phyloP scores from a whole-genome alignment of 495 filamentous ascomycete species.

The Cenococcum geophilum region DNA sequence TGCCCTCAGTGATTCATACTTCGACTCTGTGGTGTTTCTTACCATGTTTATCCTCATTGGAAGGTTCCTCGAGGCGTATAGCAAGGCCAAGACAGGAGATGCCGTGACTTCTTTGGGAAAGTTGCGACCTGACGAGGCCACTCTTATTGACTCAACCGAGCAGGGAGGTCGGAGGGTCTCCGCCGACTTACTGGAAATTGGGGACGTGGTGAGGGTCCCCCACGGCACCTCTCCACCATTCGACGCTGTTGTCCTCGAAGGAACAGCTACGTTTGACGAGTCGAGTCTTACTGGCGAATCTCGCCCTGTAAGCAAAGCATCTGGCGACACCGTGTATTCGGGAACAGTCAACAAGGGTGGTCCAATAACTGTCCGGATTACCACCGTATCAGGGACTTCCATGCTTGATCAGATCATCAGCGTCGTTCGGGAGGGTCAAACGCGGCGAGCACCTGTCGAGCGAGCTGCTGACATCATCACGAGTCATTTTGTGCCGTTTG shows the following conservation, averaged over 20 bases:
- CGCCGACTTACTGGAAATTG: conserved; percentile 75
- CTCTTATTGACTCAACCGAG: conserved; percentile 49
- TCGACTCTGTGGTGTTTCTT: conserved; percentile 90
- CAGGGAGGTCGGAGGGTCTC: conserved; percentile 42
- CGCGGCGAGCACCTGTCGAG: conserved; percentile 79
- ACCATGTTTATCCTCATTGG: conserved; percentile 85
- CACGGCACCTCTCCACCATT: conserved; percentile 80
- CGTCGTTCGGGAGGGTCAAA: conserved; percentile 87
- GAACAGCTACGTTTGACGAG: conserved; percentile 73
- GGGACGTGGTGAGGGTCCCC: conserved; percentile 68
- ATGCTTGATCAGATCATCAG: conserved; percentile 91
- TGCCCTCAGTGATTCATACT: conserved; percentile 52
- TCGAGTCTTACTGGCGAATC: conserved; percentile 89
- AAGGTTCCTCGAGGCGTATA: conserved; percentile 81
- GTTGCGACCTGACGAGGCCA: conserved; percentile 72
- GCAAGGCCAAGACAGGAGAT: conserved; percentile 85
- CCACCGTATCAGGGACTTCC: conserved; percentile 65
- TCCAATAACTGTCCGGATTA: conserved; percentile 63
- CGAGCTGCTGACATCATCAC: conserved; percentile 77
- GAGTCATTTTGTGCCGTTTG: conserved; percentile 80
- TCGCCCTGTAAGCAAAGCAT: conserved; percentile 60
- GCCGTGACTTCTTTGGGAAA: conserved; percentile 75
- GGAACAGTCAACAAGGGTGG: conserved; percentile 80
- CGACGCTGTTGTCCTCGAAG: conserved; percentile 65
- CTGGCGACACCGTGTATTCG: conserved; percentile 69